Percentiles rank a stretch among this genome's conserved stretches.
These are phyloP conservation scores for Cornus florida DNA, from an alignment of 148 eudicot species.

Conservation along the genomic window DNA sequence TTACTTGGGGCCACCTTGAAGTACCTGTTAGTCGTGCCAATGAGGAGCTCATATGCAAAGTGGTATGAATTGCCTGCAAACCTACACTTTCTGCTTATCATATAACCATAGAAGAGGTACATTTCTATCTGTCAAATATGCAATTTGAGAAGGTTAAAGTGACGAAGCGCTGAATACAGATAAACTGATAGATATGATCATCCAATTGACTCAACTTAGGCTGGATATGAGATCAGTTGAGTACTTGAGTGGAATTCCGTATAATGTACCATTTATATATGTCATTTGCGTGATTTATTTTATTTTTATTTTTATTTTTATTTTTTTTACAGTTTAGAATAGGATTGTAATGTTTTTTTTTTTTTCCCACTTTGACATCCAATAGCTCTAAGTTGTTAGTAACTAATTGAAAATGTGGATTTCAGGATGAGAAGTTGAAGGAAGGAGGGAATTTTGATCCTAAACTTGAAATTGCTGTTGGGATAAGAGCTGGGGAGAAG, in stretches of 20 bases:
- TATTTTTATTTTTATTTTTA: background rate
- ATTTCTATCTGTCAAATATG: background rate
- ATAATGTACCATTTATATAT: background rate
- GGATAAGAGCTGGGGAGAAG: conserved; percentile 81
- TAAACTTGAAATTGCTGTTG: conserved; percentile 57
- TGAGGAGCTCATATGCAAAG: conserved; percentile 83
- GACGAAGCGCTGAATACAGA: background rate
- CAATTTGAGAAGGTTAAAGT: background rate
- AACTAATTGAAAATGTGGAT: background rate
- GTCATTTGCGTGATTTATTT: background rate
- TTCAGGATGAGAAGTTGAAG: conserved; percentile 78
- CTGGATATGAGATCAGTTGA: background rate
- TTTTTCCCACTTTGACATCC: background rate
- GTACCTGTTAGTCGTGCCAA: conserved; percentile 77
- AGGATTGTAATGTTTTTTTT: background rate
- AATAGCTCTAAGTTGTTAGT: background rate
- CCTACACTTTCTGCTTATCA: conserved; percentile 73
- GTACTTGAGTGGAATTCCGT: background rate
- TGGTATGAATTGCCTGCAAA: conserved; percentile 67
- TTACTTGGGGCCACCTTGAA: conserved; percentile 75
- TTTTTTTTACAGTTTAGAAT: background rate
- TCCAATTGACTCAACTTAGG: background rate
- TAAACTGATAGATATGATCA: background rate
- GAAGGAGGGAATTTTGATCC: conserved; percentile 50
- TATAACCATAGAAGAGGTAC: conserved; percentile 83